Percentiles rank a stretch among this genome's conserved stretches.
phyloP scores from a whole-genome alignment of 768 basidiomycete species.

The Pisolithus microcarpus region DNA sequence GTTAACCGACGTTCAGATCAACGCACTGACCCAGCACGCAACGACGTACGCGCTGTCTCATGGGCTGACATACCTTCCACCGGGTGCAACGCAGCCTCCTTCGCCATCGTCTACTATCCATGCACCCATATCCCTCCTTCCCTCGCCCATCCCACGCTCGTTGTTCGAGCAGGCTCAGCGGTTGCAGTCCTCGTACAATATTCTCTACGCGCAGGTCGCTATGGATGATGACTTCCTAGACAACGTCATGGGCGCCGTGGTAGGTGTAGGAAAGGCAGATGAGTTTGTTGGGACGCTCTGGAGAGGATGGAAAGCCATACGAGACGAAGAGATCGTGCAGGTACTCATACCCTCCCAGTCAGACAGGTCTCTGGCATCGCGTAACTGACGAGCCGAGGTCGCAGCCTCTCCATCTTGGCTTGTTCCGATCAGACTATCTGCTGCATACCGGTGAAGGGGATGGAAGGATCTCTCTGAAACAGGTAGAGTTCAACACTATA shows the following conservation, averaged over 20 bases:
- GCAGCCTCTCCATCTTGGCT: conserved; percentile 77
- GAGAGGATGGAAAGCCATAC: conserved; percentile 74
- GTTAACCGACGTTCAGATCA: conserved; percentile 50
- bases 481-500: conserved; percentile 98
- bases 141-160: conserved; percentile 73
- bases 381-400: conserved; percentile 4
- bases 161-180: conserved; percentile 59
- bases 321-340: conserved; percentile 56
- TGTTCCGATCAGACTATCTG: conserved; percentile 94
- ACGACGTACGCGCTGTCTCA: conserved; percentile 81
- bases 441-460: conserved; percentile 50
- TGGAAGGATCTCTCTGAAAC: conserved; percentile 51
- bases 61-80: conserved; percentile 77
- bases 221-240: conserved; percentile 77
- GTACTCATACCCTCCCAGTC: conserved; percentile 23
- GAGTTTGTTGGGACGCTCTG: conserved; percentile 82
- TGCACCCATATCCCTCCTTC: conserved; percentile 84
- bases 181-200: conserved; percentile 76
- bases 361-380: neutral
- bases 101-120: conserved; percentile 72
- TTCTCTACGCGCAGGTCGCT: conserved; percentile 78
- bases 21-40: conserved; percentile 54
- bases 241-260: conserved; percentile 69
- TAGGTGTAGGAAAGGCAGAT: conserved; percentile 76
- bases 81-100: conserved; percentile 36